Evolutionary conservation across 148 eudicot genomes (phyloP), one percentile per base, ranked within the genome.

Genomic region (Chenopodium quinoa): DNA sequence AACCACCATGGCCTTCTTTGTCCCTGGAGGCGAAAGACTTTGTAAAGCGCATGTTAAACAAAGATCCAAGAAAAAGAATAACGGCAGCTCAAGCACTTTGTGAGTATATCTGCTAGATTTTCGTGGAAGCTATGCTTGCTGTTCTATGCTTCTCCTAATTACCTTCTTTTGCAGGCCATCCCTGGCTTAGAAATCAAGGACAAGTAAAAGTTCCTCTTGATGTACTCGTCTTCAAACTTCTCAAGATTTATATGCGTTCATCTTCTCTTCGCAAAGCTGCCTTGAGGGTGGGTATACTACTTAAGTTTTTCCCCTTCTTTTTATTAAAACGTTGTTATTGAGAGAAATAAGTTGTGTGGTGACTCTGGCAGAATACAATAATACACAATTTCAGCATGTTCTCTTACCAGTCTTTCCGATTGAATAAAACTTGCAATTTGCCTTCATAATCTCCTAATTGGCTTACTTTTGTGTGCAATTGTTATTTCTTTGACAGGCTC

Each of bases 191-290:
- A 80, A 89, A 81, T 81, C 82, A 78, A 65, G 80, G 82, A 68
- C 89, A 89, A 20, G 87, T 89, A 58, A 91, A 86, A 76, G 89
- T 92, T 71, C 93, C 97, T 2, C 85, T 95, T 75, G 99, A 95
- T 92, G 86, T 93, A 73, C 83, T 89, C 66, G 76, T 93, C 68
- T 88, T 90, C 70, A 95, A 88, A 83, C 92, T 89, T 81, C 85
- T 95, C 88, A 95, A 91, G 85, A 80, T 88, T 29, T 95, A 95
- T 87, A 87, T 93, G 89, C 87, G 91, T 74, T 95, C 99, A 44
- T 93, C 99, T 79, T 84, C 97, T 81, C 97, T 95, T 78, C 89
- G 97, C 75, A 95, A 92, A 87, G 97, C 95, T 85, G 96, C 99
- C 76, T 85, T 95, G 75, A 86, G 88, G 98, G 99, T 94, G 83